Evolutionary conservation across 805 yeast species (phyloP), one percentile per base, ranked within the genome.

Genomic region (Spathaspora girioi): DNA sequence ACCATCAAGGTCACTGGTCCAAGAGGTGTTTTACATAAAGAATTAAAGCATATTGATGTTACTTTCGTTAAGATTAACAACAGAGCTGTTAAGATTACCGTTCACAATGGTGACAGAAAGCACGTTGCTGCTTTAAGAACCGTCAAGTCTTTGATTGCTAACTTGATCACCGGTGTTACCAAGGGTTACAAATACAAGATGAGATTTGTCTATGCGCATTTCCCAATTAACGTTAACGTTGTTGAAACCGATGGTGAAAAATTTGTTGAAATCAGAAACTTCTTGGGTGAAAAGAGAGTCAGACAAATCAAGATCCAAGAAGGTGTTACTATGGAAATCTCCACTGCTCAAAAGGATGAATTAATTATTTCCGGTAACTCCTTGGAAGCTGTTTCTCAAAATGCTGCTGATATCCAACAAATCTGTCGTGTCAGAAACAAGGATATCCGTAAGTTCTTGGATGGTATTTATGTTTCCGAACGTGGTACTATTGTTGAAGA

Each of bases 391-490:
- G 99, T 93, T 65, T 94, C 98, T 61, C 99, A 93, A 82, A 88
- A 91, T 72, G 94, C 96, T 78, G 99, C 99, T 70, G 97, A 91
- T 74, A 83, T 94, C 69, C 97, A 93, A 81, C 98, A 93, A 83
- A 84, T 84, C 78, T 91, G 97, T 84, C 86, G 96, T 78, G 98
- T 91, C 74, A 89, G 97, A 84, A 93, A 93, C 94, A 94, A 94
- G 93, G 99, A 93, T 94, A 93, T 94, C 92, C 89, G 99, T 82
- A 93, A 93, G 86, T 93, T 93, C 86, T 88, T 94, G 84, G 99
- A 96, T 79, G 99, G 99, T 91, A 92, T 93, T 82, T 93, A 93
- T 79, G 99, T 93, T 69, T 92, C 97, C 64, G 96, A 88, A 81
- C 88, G 87, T 80, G 96, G 97, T 71, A 80, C 81, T 75, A 82